Conservation (phyloP, 108 stramenopile genomes). For the Hondaea fermentalgiana region DNA sequence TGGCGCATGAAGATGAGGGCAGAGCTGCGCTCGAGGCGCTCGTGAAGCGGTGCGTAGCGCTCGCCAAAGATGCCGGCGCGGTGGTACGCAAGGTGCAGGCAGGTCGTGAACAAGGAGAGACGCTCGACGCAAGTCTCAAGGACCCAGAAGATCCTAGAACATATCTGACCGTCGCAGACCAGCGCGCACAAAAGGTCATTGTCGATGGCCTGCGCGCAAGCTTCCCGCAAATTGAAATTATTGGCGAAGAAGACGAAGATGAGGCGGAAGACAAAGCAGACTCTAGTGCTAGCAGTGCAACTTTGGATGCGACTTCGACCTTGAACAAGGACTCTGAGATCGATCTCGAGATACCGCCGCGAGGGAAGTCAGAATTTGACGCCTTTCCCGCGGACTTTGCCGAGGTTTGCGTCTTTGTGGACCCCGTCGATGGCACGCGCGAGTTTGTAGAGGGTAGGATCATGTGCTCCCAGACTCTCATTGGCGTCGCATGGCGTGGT, state of each 20-base stretch:
- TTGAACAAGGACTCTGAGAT: neutral
- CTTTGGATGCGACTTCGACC: too few relatives aligned
- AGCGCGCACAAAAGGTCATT: neutral
- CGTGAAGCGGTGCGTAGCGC: neutral
- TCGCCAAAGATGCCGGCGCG: neutral
- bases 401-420: conserved; percentile 52
- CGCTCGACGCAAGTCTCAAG: neutral
- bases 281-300: too few relatives aligned
- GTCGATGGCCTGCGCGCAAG: neutral
- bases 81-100: neutral
- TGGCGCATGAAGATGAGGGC: neutral
- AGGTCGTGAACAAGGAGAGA: neutral
- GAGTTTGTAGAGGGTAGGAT: conserved; percentile 71
- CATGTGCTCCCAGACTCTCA: conserved; percentile 60
- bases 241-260: neutral
- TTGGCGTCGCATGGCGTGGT: conserved; percentile 57
- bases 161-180: neutral
- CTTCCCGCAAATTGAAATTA: neutral
- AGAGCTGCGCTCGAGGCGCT: neutral
- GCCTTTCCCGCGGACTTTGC: neutral
- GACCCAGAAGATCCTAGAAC: neutral
- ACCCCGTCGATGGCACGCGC: conserved; percentile 70
- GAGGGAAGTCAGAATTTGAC: neutral
- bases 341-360: neutral
- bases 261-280: neutral